Evolutionary conservation across 1,284 basidiomycete genomes (phyloP).

Genomic region (Malassezia caprae): DNA sequence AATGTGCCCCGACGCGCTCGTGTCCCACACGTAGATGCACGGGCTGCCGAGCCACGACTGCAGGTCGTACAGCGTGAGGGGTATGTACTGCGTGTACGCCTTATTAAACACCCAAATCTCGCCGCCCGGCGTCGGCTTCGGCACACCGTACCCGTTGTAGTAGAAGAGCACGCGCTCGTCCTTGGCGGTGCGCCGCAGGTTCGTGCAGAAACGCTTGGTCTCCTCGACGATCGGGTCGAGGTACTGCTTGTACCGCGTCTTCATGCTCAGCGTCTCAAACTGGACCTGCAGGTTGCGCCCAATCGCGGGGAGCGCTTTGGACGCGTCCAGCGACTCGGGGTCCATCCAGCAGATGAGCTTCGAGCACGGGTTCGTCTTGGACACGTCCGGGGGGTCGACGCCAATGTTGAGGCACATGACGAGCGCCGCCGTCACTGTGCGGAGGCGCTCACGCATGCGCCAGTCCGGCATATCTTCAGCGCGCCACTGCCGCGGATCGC

Average conservation of each 20-base stretch:
- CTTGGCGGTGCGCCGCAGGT: slow-evolving; percentile 74
- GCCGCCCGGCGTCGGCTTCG: slow-evolving; percentile 87
- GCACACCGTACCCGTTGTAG: slow-evolving; percentile 97
- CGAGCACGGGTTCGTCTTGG: slow-evolving; percentile 93
- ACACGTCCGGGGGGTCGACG: slow-evolving; percentile 89
- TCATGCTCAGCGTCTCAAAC: slow-evolving; percentile 76
- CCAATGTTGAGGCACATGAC: slow-evolving; percentile 94
- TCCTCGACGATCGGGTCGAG: slow-evolving; percentile 93
- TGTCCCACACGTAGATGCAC: slow-evolving; percentile 97
- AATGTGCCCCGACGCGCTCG: slow-evolving; percentile 87
- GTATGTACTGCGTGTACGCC: slow-evolving; percentile 96
- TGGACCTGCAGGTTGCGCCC: slow-evolving; percentile 87
- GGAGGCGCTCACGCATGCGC: slow-evolving; percentile 69
- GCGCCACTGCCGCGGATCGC: slow-evolving; percentile 65
- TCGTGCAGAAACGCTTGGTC: slow-evolving; percentile 76
- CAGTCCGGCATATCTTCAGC: slow-evolving; percentile 58
- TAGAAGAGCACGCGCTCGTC: slow-evolving; percentile 92
- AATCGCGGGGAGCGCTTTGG: slow-evolving; percentile 54
- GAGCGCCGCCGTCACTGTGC: slow-evolving; percentile 78
- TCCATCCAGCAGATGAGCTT: slow-evolving; percentile 96
- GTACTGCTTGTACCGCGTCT: slow-evolving; percentile 58
- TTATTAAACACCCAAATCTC: slow-evolving; percentile 99
- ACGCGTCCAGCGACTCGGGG: slow-evolving; percentile 68
- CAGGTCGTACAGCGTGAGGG: slow-evolving; percentile 82
- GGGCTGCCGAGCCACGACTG: slow-evolving; percentile 75